These are phyloP conservation scores for Rhodotorula sp. DNA, from an alignment of 1,284 basidiomycete species.

Conservation along the genomic window DNA sequence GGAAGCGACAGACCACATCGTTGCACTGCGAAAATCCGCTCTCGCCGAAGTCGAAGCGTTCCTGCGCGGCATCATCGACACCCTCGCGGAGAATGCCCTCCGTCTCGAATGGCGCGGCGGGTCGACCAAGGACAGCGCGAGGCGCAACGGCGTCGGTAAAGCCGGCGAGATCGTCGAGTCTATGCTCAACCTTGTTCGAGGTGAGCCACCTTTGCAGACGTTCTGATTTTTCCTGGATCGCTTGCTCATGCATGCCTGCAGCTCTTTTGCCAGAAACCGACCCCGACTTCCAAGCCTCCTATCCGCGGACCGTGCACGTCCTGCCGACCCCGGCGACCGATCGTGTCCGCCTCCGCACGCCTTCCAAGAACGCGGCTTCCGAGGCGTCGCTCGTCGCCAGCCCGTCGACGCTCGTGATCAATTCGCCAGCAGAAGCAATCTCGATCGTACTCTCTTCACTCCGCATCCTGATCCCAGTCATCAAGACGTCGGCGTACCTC, in stretches of 20 bases:
- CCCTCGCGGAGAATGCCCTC: slow-evolving; percentile 24
- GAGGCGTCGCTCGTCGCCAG: not conserved
- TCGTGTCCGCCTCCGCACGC: not conserved
- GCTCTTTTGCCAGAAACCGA: slow-evolving; percentile 6
- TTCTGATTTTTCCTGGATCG: not conserved
- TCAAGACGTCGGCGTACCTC: slow-evolving; percentile 16
- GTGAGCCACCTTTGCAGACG: slow-evolving; percentile 5
- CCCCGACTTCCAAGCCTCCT: not conserved
- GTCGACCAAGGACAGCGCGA: not conserved
- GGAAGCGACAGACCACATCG: not conserved
- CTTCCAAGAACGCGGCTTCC: too few relatives aligned
- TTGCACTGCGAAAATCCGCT: slow-evolving; percentile 3
- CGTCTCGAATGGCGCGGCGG: slow-evolving; percentile 20
- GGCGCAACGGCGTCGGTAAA: slow-evolving; percentile 29
- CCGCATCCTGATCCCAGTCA: slow-evolving; percentile 18
- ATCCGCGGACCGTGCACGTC: slow-evolving; percentile 16
- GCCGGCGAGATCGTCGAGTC: slow-evolving; percentile 33
- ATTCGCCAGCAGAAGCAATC: slow-evolving; percentile 13
- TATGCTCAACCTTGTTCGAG: slow-evolving; percentile 17
- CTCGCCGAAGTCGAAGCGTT: slow-evolving; percentile 17
- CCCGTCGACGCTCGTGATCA: slow-evolving; percentile 14
- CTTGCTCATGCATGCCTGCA: not conserved
- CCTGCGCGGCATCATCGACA: slow-evolving; percentile 19
- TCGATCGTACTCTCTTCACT: slow-evolving; percentile 14
- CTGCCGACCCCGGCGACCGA: slow-evolving; percentile 1